Evolutionary conservation across 2,329 filamentous ascomycete genomes (phyloP), one percentile per base, ranked within the genome.

Genomic region (Fusarium annulatum): DNA sequence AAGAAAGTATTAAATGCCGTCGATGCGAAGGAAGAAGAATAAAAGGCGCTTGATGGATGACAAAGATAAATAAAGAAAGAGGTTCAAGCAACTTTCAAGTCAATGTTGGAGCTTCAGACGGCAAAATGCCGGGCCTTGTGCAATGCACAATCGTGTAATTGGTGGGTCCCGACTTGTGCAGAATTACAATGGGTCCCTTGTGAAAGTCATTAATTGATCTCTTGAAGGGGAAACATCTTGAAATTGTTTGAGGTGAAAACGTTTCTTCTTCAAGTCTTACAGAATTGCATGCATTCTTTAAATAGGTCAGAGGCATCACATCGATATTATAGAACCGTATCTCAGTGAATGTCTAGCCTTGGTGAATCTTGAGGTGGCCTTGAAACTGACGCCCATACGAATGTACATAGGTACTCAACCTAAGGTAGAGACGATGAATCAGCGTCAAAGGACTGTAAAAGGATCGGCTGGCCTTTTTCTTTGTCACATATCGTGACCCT

Each of bases 71-170:
- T 9, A 64, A 71, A 55, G 67, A 64, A 65, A 57, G 63, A 68
- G 36, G 55, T 53, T 64, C 41, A 42, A 69, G 52, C 36, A 67
- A 57, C 71, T 53, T 51, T 56, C 38, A 61, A 41, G 51, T 51
- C 61, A 58, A 64, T 58, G 60, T 69, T 63, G n/a, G 57, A 74
- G 72, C 72, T 74, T 64, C 46, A 66, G 51, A 45, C 72, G 72
- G 72, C 34, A 73, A 74, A 74, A 74, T 63, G 38, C 68, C 72
- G 72, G 72, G 30, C 68, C 45, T 61, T 62, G 67, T 52, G 59
- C 49, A 69, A 28, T 57, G 36, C 68, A 69, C 46, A 58, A 51
- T 43, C 45, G 62, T 52, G 52, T 55, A 64, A 72, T 42, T 36
- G 51, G 61, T 72, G 63, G 67, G 57, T 28, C 51, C 9, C 11